Evolutionary conservation across 805 yeast species (phyloP), one percentile per base, ranked within the genome.

Genomic region (Nakazawaea populi): DNA sequence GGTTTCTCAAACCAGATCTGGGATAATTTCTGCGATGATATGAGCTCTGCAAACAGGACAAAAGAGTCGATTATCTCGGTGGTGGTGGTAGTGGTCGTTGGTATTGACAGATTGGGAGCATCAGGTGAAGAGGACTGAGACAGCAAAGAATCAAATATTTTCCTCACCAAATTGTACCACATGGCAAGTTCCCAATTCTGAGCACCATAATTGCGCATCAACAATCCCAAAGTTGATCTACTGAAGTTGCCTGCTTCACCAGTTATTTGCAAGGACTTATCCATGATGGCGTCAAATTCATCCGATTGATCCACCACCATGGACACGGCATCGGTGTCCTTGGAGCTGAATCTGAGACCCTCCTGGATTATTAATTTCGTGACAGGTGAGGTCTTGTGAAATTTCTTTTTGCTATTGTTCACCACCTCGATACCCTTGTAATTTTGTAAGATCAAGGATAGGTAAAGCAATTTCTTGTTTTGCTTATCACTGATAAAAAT

Each of bases 291-390:
- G 41, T 60, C 56, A 44, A 68, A 72, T 3, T 57, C 53, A 0
- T 53, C 57, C 8, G 59, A 59, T 1, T 65, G 61, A 7, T 68
- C 66, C 1, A 80, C 69, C 31, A 83, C 66, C 38, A 67, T 66
- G 1, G 81, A 62, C 0, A 82, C 77, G 14, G 70, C 65, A 2
- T 76, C 83, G 14, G 80, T 79, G 43, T 80, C 84, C 45, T 66
- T 68, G 49, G 76, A 75, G 6, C 89, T 81, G 51, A 80, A 73
- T 60, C 86, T 84, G 35, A 91, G 63, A 0, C 95, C 92, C 52
- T 87, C 89, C 56, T 79, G 76, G 34, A 87, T 64, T 7, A 87
- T 74, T 37, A 76, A 58, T 43, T 75, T 79, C 1, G 76, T 68
- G 1, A 81, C 83, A 47, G 63, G 66, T 5, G 55, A 57, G 8